phyloP scores from a whole-genome alignment of 306 rosid genomes.

The Acacia confusa region DNA sequence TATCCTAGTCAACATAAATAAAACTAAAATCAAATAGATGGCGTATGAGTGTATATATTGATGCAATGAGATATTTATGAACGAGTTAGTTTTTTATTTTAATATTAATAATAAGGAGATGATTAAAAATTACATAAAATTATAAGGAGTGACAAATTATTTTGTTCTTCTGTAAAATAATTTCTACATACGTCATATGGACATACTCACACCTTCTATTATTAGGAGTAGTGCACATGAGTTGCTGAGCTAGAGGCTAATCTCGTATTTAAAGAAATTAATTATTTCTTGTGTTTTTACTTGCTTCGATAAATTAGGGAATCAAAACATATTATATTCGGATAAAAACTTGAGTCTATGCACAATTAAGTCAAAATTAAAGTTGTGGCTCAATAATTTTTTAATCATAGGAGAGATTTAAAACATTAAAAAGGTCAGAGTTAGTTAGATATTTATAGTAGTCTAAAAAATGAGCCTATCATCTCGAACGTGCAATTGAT shows the following conservation, averaged over 20 bases:
- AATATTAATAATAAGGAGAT: no score
- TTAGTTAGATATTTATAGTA: background rate
- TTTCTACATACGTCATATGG: background rate
- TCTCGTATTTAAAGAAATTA: no score
- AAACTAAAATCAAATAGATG: no score
- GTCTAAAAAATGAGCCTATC: background rate
- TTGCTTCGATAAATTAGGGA: background rate
- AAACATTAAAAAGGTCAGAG: background rate
- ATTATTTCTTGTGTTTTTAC: background rate
- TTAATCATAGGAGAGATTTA: background rate
- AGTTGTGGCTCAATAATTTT: background rate
- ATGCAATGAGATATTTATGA: no score
- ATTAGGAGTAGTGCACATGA: background rate
- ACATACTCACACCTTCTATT: background rate
- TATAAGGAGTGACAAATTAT: no score
- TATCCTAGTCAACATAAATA: no score
- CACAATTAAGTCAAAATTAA: background rate
- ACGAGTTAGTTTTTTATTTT: no score
- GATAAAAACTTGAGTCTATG: no score
- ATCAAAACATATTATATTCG: background rate
- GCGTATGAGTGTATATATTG: no score
- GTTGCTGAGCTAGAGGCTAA: background rate
- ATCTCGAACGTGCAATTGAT: background rate
- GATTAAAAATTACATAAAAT: no score
- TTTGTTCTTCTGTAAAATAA: no score